Evolutionary conservation across 352 stramenopile species (phyloP).

Genomic region (Globisporangium paddicum): DNA sequence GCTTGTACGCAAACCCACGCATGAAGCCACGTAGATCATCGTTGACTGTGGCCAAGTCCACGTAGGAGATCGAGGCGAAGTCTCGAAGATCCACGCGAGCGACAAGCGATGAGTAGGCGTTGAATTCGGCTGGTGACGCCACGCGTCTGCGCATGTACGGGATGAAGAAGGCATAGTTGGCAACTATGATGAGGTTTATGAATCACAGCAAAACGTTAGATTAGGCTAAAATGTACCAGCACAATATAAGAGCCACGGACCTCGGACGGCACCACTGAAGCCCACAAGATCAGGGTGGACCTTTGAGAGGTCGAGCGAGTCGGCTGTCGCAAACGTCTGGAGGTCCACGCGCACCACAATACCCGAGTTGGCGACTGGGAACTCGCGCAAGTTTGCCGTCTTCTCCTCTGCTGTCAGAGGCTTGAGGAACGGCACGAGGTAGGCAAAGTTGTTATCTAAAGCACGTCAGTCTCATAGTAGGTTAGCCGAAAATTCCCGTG

Average conservation of each 20-base stretch:
- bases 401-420: slow-evolving; percentile 39
- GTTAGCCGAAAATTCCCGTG: not conserved
- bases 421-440: slow-evolving; percentile 49
- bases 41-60: slow-evolving; percentile 50
- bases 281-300: slow-evolving; percentile 44
- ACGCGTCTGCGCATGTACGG: slow-evolving; percentile 55
- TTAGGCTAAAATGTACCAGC: no score
- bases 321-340: slow-evolving; percentile 30
- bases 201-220: not conserved
- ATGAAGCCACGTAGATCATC: slow-evolving; percentile 56
- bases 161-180: slow-evolving; percentile 69
- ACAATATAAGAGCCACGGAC: no score
- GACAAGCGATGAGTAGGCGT: slow-evolving; percentile 60
- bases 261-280: slow-evolving; percentile 60
- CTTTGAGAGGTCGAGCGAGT: slow-evolving; percentile 47
- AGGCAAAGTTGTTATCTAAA: slow-evolving; percentile 57
- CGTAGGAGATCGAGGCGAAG: slow-evolving; percentile 39
- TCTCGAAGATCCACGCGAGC: slow-evolving; percentile 60
- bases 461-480: not conserved
- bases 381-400: slow-evolving; percentile 65
- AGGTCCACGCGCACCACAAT: slow-evolving; percentile 57
- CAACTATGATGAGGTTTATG: slow-evolving; percentile 25
- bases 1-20: slow-evolving; percentile 66
- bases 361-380: slow-evolving; percentile 60
- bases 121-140: slow-evolving; percentile 26